Conservation (phyloP, 1,139 yeast genomes). For the Kurtzmaniella quercitrusa region DNA sequence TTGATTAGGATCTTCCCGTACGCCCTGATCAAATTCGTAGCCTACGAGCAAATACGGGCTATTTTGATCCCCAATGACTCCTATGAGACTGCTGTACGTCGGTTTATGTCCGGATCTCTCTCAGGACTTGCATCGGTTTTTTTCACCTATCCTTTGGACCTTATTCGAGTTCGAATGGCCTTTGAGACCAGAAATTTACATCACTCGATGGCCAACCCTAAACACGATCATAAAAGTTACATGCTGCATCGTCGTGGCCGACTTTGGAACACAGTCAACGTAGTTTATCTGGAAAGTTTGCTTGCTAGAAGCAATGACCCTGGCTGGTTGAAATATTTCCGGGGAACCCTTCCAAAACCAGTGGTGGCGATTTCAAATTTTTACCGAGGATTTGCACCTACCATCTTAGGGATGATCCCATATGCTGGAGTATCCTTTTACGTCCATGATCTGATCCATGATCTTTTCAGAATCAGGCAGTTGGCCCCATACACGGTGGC, state of each 20-base stretch:
- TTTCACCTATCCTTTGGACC: slow-evolving; percentile 87
- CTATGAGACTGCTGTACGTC: slow-evolving; percentile 74
- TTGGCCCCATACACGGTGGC: slow-evolving; percentile 57
- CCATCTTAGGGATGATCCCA: slow-evolving; percentile 93
- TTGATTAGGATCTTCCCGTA: slow-evolving; percentile 88
- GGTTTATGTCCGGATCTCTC: slow-evolving; percentile 85
- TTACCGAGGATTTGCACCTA: slow-evolving; percentile 92
- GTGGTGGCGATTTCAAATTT: slow-evolving; percentile 59
- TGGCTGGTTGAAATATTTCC: slow-evolving; percentile 29
- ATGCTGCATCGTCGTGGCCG: slow-evolving; percentile 45
- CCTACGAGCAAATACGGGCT: slow-evolving; percentile 87
- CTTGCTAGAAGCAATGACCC: slow-evolving; percentile 36
- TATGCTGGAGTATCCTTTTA: slow-evolving; percentile 97
- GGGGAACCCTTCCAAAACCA: slow-evolving; percentile 30
- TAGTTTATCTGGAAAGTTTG: slow-evolving; percentile 64
- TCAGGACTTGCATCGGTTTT: slow-evolving; percentile 86
- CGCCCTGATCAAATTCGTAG: slow-evolving; percentile 96
- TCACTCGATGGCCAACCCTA: slow-evolving; percentile 13
- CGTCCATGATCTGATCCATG: slow-evolving; percentile 90
- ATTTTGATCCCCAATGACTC: slow-evolving; percentile 68
- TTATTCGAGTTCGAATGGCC: slow-evolving; percentile 87
- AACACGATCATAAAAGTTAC: slow-evolving; percentile 18
- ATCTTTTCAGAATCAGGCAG: slow-evolving; percentile 59
- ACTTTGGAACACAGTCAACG: slow-evolving; percentile 47
- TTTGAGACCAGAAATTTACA: slow-evolving; percentile 60